Evolutionary conservation across 768 basidiomycete genomes (phyloP), one percentile per base, ranked within the genome.

Genomic region (Chiua virens): DNA sequence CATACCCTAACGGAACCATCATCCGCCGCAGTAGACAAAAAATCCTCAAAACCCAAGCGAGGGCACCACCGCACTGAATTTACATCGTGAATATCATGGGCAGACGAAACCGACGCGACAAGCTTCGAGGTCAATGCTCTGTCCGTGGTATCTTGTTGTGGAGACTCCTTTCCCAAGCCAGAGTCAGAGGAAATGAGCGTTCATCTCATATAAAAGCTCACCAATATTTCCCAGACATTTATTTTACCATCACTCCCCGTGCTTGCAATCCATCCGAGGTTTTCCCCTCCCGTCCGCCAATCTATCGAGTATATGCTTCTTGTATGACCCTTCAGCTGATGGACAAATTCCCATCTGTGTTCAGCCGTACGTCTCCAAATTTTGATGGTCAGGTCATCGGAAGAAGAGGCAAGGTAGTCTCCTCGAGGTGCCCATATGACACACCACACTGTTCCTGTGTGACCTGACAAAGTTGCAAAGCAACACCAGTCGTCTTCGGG

Each of bases 401-500:
- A 93, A 1, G 84, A 86, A 18, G 88, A 91, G 0, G 92, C 94
- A 27, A 99, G 79, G 64, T 87, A 96, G 47, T 75, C 73, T 3
- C 90, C 89, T 41, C 78, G 76, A 0, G 92, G 90, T 5, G 85
- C 75, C 77, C 87, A 99, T 5, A 89, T 81, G 32, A 98, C 63
- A 1, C 86, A 80, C 97, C 97, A 99, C 14, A 99, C 94, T 0
- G 97, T 99, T 13, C 88, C 91, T 0, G 73, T 61, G 61, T 97
- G 93, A 9, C 89, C 91, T 0, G 78, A 78, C 4, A 98, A 77
- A 2, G 93, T 95, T 51, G 82, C 68, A 56, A 93, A 88, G 62
- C 86, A 87, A 60, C 81, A 90, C 93, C 97, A 98, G 67, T 99
- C 97, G 67, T 99, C 97, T 54, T 96, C 92, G 23, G 83, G 82